These are phyloP conservation scores for Akanthomyces uredinophilus DNA, from an alignment of 2,329 filamentous ascomycete species.

Conservation along the genomic window DNA sequence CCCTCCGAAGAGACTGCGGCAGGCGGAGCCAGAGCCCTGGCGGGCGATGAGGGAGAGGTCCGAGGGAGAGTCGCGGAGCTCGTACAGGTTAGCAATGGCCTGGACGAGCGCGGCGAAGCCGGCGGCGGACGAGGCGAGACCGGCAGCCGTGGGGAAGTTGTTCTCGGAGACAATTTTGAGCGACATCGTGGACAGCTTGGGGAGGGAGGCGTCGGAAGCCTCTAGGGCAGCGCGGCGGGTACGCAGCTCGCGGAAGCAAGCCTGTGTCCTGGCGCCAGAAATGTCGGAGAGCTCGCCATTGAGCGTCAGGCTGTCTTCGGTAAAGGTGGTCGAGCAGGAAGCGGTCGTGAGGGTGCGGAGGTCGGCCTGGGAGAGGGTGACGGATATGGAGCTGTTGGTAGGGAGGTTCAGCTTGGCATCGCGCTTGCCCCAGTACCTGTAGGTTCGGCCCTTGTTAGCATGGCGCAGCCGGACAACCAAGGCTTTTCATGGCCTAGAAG, in stretches of 20 bases:
- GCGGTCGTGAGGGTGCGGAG: slow-evolving; percentile 95
- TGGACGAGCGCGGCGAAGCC: slow-evolving; percentile 69
- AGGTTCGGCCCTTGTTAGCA: slow-evolving; percentile 7
- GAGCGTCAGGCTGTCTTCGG: slow-evolving; percentile 68
- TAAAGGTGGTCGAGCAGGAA: slow-evolving; percentile 73
- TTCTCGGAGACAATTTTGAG: slow-evolving; percentile 91
- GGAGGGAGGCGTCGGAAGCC: slow-evolving; percentile 63
- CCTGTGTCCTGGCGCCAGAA: slow-evolving; percentile 83
- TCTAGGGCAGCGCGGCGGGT: slow-evolving; percentile 73
- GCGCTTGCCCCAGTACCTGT: slow-evolving; percentile 88
- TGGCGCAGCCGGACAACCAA: not conserved
- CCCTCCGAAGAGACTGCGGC: slow-evolving; percentile 86
- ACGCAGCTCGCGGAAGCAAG: slow-evolving; percentile 84
- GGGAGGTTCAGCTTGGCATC: slow-evolving; percentile 91
- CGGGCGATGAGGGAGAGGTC: slow-evolving; percentile 85
- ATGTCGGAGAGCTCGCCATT: slow-evolving; percentile 82
- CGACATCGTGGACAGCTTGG: slow-evolving; percentile 70
- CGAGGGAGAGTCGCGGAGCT: slow-evolving; percentile 71
- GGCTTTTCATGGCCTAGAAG: not conserved
- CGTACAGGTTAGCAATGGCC: slow-evolving; percentile 87
- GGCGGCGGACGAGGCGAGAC: slow-evolving; percentile 69
- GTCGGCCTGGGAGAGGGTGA: slow-evolving; percentile 90
- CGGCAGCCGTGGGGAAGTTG: slow-evolving; percentile 97
- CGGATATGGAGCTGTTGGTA: slow-evolving; percentile 95
- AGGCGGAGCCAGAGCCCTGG: slow-evolving; percentile 92